Evolutionary conservation across 441 rosid species (phyloP).

Genomic region (Manihot esculenta): DNA sequence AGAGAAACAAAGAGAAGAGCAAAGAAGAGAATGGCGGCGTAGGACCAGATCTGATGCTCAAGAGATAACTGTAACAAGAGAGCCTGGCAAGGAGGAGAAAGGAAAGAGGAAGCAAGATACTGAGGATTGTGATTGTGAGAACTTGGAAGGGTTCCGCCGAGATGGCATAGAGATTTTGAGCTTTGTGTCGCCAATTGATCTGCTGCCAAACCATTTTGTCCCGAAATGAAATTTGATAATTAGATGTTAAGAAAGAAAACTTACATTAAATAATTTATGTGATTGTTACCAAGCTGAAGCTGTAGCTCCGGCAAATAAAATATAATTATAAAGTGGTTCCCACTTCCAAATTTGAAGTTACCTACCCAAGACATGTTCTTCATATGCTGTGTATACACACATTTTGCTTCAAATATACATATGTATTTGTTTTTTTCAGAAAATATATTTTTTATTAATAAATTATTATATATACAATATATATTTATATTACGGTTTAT

Average conservation of each 20-base stretch:
- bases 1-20: slow-evolving; percentile 33
- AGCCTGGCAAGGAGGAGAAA: slow-evolving; percentile 75
- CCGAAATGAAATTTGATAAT: too few species aligned
- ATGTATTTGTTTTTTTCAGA: too few species aligned
- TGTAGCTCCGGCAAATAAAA: slow-evolving; percentile 16
- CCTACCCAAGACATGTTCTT: slow-evolving; percentile 25
- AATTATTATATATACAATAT: too few species aligned
- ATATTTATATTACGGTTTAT: too few species aligned
- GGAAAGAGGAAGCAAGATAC: slow-evolving; percentile 75
- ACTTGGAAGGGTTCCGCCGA: slow-evolving; percentile 43
- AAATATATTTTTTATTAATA: too few species aligned
- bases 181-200: slow-evolving; percentile 16
- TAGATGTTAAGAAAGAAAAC: too few species aligned
- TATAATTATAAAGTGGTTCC: slow-evolving; percentile 47
- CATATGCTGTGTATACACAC: not conserved
- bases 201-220: slow-evolving; percentile 24
- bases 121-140: slow-evolving; percentile 54
- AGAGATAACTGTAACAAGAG: slow-evolving; percentile 41
- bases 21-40: slow-evolving; percentile 9
- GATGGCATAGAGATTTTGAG: slow-evolving; percentile 6
- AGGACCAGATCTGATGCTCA: slow-evolving; percentile 18
- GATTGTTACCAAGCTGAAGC: not conserved
- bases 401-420: too few species aligned
- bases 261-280: too few species aligned
- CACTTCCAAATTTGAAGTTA: slow-evolving; percentile 54